A percentile compares a stretch with the other conserved stretches of the same genome.
Conservation (phyloP, 169 alveolate genomes). For the Ophryocystis elektroscirrha region DNA sequence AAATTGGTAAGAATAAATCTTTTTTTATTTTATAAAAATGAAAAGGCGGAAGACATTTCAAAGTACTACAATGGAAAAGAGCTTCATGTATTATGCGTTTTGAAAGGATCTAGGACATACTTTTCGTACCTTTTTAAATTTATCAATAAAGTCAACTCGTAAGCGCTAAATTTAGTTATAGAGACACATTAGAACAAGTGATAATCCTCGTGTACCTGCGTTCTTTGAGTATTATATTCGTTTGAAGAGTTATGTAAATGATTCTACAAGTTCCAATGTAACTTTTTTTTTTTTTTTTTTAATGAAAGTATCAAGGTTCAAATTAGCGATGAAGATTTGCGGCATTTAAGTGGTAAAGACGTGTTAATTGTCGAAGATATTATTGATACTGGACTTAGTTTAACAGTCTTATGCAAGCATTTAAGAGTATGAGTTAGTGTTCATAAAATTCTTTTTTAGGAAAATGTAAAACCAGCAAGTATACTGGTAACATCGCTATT, state of each 20-base stretch:
- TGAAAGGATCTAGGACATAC: conserved; percentile 40
- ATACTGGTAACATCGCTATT: not conserved
- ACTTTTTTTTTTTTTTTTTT: no score
- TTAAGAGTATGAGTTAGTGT: not conserved
- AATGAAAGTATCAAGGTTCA: no score
- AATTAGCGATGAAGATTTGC: conserved; percentile 23
- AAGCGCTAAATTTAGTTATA: no score
- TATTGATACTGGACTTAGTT: conserved; percentile 27
- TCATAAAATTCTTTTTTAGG: no score
- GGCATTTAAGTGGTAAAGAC: conserved; percentile 24
- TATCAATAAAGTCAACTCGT: conserved; percentile 23
- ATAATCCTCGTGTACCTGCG: no score
- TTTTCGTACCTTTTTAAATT: conserved; percentile 23
- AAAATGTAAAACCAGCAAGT: no score
- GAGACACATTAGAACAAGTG: no score
- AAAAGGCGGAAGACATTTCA: conserved; percentile 29
- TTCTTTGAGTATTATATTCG: conserved; percentile 36
- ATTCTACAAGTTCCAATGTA: no score
- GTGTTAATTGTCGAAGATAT: conserved; percentile 43
- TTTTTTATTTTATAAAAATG: not conserved
- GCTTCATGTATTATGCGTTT: conserved; percentile 31
- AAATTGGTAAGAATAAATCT: conserved; percentile 11
- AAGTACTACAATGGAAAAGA: conserved; percentile 17
- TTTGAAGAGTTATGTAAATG: conserved; percentile 26
- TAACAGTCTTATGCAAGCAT: not conserved